Base-by-base conservation (phyloP, 441 rosid genomes). In the Manihot esculenta region DNA sequence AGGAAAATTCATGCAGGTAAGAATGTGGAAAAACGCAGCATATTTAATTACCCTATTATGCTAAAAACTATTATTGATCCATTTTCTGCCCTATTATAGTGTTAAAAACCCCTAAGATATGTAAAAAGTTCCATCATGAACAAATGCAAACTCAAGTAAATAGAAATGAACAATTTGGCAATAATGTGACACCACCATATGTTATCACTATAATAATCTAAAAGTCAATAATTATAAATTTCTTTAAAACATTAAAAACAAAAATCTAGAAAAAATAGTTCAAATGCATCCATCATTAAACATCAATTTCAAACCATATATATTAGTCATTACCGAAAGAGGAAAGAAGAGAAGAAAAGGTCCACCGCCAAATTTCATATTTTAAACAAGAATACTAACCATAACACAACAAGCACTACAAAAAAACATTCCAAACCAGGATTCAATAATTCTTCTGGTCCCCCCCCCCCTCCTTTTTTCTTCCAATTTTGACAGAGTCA, bases 1-100 rank as follows among this genome's bases (percentile, higher is more conserved):
- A 3, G 64, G 44, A 68, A 69, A 67, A 44, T 59, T 66, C 51
- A 59, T 23, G 51, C 9, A 62, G 14, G 49, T 72, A 56, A 75
- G 79, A 60, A 69, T 11, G 11, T 62, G 17, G 60, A 47, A 26
- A 12, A 24, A 71, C 17, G 23, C 10, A 20, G 24, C 10, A 41
- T 8, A 41, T 38, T n/a, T 20, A 47, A 12, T n/a, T 45, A 20
- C 49, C 38, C 13, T 15, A 8, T 1, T 23, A 5, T 17, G 2
- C 30, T 47, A 45, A 42, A 56, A 48, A 26, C 41, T 45, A 58
- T 14, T 15, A n/a, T 3, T 35, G 3, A 35, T 35, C 7, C 7
- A 35, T 18, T 47, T n/a, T 18, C 24, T 33, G 38, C 54, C 53
- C 9, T 26, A 26, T 56, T 6, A 7, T 12, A 53, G 35, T 8